These are phyloP conservation scores for Volvox reticuliferus DNA, from an alignment of 139 green algal species.

Conservation along the genomic window DNA sequence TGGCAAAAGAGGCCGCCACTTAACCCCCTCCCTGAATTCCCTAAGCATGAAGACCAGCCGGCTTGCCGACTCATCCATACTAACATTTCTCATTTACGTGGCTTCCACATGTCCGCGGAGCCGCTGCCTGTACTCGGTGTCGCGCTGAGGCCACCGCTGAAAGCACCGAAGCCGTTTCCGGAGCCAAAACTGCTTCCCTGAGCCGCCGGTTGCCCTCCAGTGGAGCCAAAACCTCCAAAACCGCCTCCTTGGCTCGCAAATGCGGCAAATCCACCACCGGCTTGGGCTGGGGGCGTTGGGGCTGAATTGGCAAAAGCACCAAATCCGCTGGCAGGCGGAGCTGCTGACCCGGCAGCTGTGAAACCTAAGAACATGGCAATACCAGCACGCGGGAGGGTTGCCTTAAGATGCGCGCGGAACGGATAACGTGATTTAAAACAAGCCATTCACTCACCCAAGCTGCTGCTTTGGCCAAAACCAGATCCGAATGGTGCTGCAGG, in stretches of 20 bases:
- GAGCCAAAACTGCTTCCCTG: not conserved
- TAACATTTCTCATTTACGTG: conserved; percentile 1
- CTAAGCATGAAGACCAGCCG: too few species aligned
- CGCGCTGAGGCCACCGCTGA: not conserved
- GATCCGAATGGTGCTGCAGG: conserved; percentile 8
- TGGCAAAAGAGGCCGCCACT: too few species aligned
- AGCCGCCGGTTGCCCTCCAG: not conserved
- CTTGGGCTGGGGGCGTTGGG: not conserved
- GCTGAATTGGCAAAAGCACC: conserved; percentile 10
- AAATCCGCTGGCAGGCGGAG: conserved; percentile 1
- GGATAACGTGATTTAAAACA: not conserved
- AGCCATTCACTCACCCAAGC: not conserved
- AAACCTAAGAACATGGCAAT: conserved; percentile 15
- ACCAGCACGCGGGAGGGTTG: not conserved
- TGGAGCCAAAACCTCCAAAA: conserved; percentile 6
- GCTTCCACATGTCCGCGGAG: conserved; percentile 11
- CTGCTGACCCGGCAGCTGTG: not conserved
- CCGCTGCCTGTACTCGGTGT: not conserved
- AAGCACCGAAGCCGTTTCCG: not conserved
- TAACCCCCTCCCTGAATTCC: too few species aligned
- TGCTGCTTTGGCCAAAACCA: conserved; percentile 16
- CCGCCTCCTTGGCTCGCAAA: conserved; percentile 23
- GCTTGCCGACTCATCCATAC: too few species aligned
- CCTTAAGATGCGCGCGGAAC: not conserved
- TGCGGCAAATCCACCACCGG: conserved; percentile 18